Percentiles rank a stretch among this genome's conserved stretches.
These are phyloP conservation scores for Lobulomyces angularis DNA, from an alignment of 192 early-diverging fungal species.

Conservation along the genomic window DNA sequence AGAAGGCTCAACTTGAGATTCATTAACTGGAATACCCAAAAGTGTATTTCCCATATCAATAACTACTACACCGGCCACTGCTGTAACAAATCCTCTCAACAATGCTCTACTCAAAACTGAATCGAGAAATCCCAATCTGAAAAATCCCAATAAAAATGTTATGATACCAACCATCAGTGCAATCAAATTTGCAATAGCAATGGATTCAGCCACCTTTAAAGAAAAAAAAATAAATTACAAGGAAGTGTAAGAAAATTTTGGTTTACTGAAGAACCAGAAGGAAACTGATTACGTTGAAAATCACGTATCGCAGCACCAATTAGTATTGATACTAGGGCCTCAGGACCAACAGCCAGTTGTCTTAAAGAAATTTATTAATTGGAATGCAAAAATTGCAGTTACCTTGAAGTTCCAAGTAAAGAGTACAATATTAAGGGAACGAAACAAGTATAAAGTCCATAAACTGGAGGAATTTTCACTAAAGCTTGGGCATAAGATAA, in stretches of 20 bases:
- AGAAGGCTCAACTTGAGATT: conserved; percentile 42
- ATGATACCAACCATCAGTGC: conserved; percentile 81
- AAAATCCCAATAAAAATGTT: conserved; percentile 85
- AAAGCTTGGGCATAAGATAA: conserved; percentile 84
- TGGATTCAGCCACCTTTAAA: conserved; percentile 10
- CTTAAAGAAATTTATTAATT: conserved; percentile 17
- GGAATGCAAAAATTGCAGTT: conserved; percentile 1
- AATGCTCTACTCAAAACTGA: conserved; percentile 86
- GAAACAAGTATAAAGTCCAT: conserved; percentile 81
- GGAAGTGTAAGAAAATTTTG: too few species aligned
- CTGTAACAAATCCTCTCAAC: conserved; percentile 90
- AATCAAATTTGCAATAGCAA: conserved; percentile 55
- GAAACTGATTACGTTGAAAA: conserved; percentile 41
- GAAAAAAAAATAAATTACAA: too few species aligned
- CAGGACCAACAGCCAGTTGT: conserved; percentile 89
- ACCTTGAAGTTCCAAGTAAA: conserved; percentile 85
- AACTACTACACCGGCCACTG: conserved; percentile 82
- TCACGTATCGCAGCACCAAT: conserved; percentile 54
- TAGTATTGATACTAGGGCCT: conserved; percentile 83
- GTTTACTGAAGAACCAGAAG: conserved; percentile 9
- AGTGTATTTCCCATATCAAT: conserved; percentile 75
- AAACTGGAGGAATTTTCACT: conserved; percentile 69
- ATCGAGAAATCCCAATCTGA: conserved; percentile 95
- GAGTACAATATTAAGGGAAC: conserved; percentile 75
- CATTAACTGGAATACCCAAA: conserved; percentile 39